These are phyloP conservation scores for Darksidea phi DNA, from an alignment of 495 filamentous ascomycete genomes.

Conservation along the genomic window DNA sequence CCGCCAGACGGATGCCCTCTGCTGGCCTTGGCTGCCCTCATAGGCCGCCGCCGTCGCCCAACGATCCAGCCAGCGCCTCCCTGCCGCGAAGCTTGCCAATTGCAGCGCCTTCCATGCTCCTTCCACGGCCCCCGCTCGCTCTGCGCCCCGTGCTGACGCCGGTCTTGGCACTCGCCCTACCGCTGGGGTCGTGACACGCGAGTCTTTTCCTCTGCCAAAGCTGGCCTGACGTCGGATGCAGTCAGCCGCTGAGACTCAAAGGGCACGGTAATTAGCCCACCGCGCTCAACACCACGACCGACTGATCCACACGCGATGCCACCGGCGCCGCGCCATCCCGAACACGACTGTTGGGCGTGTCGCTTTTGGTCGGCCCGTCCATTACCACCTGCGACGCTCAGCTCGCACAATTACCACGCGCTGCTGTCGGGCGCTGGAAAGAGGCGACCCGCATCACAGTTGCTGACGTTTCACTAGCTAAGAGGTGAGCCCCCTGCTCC, in stretches of 20 bases:
- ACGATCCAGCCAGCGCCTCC: background rate
- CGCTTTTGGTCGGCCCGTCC: background rate
- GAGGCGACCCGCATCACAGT: background rate
- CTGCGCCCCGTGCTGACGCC: background rate
- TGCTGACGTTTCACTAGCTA: constrained; percentile 19
- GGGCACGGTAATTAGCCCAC: background rate
- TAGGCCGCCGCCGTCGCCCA: constrained; percentile 2
- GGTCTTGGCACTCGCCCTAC: constrained; percentile 7
- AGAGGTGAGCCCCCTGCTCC: background rate
- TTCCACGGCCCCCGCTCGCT: constrained; percentile 4
- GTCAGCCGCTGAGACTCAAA: background rate
- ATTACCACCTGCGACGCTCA: background rate
- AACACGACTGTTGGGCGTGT: background rate
- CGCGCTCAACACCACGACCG: background rate
- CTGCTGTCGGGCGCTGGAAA: background rate
- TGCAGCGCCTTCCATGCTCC: constrained; percentile 1
- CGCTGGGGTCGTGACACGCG: constrained; percentile 9
- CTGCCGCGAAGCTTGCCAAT: background rate
- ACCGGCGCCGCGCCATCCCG: background rate
- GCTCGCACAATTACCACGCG: background rate
- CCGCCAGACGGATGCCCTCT: too few relatives aligned
- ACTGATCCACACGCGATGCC: background rate
- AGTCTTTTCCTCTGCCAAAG: background rate
- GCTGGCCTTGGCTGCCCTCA: constrained; percentile 1
- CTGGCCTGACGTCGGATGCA: background rate